phyloP scores from a whole-genome alignment of 2,329 filamentous ascomycete genomes.

The Fusarium beomiforme region DNA sequence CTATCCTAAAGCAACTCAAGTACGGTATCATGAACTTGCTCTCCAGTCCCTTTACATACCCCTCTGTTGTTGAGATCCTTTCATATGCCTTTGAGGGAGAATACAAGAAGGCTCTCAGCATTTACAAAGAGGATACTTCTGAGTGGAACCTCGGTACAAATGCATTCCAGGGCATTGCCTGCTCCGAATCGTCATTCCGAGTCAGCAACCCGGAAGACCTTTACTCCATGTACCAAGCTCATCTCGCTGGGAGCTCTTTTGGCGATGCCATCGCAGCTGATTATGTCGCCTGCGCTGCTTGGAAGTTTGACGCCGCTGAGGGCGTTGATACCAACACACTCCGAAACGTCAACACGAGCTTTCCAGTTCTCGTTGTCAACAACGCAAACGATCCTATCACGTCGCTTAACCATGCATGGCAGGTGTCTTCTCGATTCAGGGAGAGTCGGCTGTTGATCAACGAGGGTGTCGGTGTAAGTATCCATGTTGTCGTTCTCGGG shows the following conservation, averaged over 20 bases:
- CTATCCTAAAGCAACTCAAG: constrained; percentile 12
- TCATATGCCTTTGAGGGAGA: constrained; percentile 4
- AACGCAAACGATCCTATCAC: constrained; percentile 36
- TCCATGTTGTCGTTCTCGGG: accelerated
- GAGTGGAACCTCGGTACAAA: constrained; percentile 24
- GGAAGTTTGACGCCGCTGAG: constrained; percentile 32
- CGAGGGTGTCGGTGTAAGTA: constrained; percentile 36
- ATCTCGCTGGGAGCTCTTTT: constrained; percentile 22
- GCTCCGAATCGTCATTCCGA: constrained; percentile 24
- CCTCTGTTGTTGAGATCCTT: constrained; percentile 2
- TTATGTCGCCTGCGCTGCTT: constrained; percentile 12
- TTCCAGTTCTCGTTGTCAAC: constrained; percentile 31
- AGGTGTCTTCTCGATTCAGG: constrained; percentile 28
- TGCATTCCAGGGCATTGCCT: constrained; percentile 22
- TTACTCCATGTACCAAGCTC: constrained; percentile 12
- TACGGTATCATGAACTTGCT: constrained; percentile 16
- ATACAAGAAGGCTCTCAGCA: constrained; percentile 14
- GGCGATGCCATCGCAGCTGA: constrained; percentile 18
- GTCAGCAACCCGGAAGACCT: constrained; percentile 18
- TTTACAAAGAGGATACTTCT: constrained; percentile 7
- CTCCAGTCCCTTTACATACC: constrained; percentile 2
- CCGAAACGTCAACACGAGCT: constrained; percentile 32
- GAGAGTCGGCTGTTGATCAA: constrained; percentile 32
- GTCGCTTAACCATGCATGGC: constrained; percentile 23
- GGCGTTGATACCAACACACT: constrained; percentile 14